Conservation (phyloP, 768 basidiomycete species). For the Rhizopogon vulgaris region DNA sequence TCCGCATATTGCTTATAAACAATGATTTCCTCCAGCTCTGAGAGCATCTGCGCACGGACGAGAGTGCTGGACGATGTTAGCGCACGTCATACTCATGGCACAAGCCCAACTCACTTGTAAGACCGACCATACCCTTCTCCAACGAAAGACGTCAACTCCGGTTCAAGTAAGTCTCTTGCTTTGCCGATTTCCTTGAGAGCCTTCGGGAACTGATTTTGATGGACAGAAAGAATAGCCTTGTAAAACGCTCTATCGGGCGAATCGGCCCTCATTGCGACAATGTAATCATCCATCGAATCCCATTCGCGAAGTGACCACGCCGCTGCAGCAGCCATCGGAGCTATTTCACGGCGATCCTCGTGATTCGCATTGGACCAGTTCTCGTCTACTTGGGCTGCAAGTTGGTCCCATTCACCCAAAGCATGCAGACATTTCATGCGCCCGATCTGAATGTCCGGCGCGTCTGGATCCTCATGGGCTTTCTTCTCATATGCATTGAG, state of each 20-base stretch:
- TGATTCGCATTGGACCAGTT: conserved; percentile 79
- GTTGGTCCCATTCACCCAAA: conserved; percentile 93
- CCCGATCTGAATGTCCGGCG: conserved; percentile 76
- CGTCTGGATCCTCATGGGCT: conserved; percentile 65
- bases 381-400: conserved; percentile 80
- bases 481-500: conserved; percentile 79
- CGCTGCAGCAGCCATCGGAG: conserved; percentile 94
- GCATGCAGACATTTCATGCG: conserved; percentile 96
- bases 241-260: conserved; percentile 95
- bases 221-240: conserved; percentile 90
- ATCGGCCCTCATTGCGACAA: conserved; percentile 86
- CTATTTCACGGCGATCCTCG: conserved; percentile 86
- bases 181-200: conserved; percentile 86
- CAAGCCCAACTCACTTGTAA: conserved; percentile 67
- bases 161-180: conserved; percentile 87
- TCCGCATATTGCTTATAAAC: conserved; percentile 91
- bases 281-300: conserved; percentile 98
- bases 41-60: conserved; percentile 97
- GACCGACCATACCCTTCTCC: conserved; percentile 97
- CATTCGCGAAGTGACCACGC: conserved; percentile 96
- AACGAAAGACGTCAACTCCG: conserved; percentile 85
- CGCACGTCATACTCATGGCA: conserved; percentile 1
- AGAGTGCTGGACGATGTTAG: conserved; percentile 56
- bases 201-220: conserved; percentile 93
- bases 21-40: conserved; percentile 97